These are phyloP conservation scores for Oenanthe sinensis DNA, from an alignment of 129 eudicot species.

Conservation along the genomic window DNA sequence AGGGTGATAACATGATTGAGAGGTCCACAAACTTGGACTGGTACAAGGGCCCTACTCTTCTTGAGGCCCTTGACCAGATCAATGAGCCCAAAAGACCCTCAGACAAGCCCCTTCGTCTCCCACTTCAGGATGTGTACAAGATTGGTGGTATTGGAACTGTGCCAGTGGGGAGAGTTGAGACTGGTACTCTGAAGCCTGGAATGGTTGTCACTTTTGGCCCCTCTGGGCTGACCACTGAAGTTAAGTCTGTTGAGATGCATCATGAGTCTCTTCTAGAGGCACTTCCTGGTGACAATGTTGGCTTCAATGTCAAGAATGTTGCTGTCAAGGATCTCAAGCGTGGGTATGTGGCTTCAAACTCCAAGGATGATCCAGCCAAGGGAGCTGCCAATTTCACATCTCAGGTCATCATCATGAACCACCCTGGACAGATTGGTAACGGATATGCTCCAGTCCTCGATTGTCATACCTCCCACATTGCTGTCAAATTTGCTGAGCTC, in stretches of 20 bases:
- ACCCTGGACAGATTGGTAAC: constrained; percentile 44
- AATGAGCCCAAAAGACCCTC: constrained; percentile 39
- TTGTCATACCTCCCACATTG: constrained; percentile 44
- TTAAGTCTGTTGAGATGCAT: constrained; percentile 48
- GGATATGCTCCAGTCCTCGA: constrained; percentile 48
- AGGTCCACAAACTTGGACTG: constrained; percentile 43
- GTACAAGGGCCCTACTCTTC: constrained; percentile 53
- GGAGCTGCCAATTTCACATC: constrained; percentile 37
- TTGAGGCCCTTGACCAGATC: constrained; percentile 37
- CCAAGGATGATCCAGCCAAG: constrained; percentile 38
- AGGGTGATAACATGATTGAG: constrained; percentile 37
- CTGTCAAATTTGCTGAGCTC: constrained; percentile 35
- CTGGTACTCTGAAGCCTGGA: constrained; percentile 39
- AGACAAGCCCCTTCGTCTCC: constrained; percentile 46
- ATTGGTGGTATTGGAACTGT: constrained; percentile 49
- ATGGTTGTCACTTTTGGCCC: constrained; percentile 46
- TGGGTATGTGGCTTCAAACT: constrained; percentile 38
- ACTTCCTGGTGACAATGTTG: constrained; percentile 35
- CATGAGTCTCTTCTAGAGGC: constrained; percentile 35
- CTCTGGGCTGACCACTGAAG: constrained; percentile 40
- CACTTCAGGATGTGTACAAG: constrained; percentile 47
- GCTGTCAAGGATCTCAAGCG: constrained; percentile 44
- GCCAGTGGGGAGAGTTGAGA: constrained; percentile 44
- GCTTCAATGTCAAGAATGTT: constrained; percentile 43
- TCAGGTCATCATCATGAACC: constrained; percentile 51